Percentiles rank a stretch among this genome's conserved stretches.
These are phyloP conservation scores for Pleurotus cornucopiae DNA, from an alignment of 768 basidiomycete genomes.

Conservation along the genomic window DNA sequence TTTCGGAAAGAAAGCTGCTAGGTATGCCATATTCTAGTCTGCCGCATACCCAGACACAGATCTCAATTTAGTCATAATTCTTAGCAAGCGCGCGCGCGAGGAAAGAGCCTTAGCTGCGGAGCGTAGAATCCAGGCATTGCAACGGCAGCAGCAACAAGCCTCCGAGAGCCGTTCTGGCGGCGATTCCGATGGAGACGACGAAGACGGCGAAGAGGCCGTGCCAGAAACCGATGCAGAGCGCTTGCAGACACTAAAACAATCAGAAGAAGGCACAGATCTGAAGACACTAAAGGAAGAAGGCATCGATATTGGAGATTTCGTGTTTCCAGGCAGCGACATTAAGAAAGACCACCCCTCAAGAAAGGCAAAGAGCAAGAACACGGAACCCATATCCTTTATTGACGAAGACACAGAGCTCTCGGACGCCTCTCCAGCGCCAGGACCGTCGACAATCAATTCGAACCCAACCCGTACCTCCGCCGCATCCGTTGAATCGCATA, in stretches of 20 bases:
- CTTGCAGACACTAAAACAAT: constrained; percentile 2
- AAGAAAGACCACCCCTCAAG: background rate
- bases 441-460: constrained; percentile 4
- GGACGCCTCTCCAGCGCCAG: constrained; percentile 33
- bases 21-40: constrained; percentile 31
- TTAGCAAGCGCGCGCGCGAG: constrained; percentile 75
- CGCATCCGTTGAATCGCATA: constrained; percentile 2
- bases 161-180: constrained; percentile 15
- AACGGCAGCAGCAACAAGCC: constrained; percentile 25
- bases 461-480: constrained; percentile 14
- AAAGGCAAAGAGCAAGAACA: background rate
- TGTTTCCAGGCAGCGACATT: background rate
- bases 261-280: constrained; percentile 4
- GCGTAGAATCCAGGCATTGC: constrained; percentile 46
- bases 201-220: constrained; percentile 12
- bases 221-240: constrained; percentile 12
- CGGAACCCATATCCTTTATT: constrained; percentile 4
- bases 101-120: constrained; percentile 77
- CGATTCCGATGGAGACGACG: constrained; percentile 26
- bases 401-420: constrained; percentile 26
- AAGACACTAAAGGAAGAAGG: background rate
- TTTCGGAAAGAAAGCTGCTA: constrained; percentile 68
- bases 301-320: constrained; percentile 6
- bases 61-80: background rate
- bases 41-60: too few relatives aligned